Evolutionary conservation across 73 alveolate genomes (phyloP).

Genomic region (Blepharisma japonicum): DNA sequence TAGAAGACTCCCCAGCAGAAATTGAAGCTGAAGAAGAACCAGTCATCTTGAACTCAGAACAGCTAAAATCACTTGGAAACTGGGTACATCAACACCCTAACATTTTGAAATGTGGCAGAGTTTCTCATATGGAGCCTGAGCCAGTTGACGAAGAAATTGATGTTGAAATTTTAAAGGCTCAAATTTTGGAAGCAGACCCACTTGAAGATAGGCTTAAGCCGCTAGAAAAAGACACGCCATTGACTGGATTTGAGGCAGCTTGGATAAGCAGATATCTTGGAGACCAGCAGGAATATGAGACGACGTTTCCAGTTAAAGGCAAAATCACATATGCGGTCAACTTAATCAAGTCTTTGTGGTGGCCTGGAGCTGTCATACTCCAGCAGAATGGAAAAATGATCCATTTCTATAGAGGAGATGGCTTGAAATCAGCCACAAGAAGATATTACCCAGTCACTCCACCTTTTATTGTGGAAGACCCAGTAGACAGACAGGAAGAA

Average conservation of each 20-base stretch:
- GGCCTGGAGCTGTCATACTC: constrained; percentile 96
- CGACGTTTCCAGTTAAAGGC: constrained; percentile 66
- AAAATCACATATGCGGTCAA: constrained; percentile 72
- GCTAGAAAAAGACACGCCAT: constrained; percentile 50
- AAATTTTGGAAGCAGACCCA: constrained; percentile 51
- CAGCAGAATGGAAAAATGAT: constrained; percentile 65
- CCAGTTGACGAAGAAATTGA: constrained; percentile 47
- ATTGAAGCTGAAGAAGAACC: constrained; percentile 71
- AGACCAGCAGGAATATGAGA: constrained; percentile 65
- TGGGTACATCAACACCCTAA: constrained; percentile 85
- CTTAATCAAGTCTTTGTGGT: constrained; percentile 77
- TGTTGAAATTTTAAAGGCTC: constrained; percentile 64
- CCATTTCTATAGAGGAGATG: constrained; percentile 91
- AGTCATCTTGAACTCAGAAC: constrained; percentile 64
- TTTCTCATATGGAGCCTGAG: constrained; percentile 68
- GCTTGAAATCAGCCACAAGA: constrained; percentile 75
- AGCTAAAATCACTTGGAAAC: constrained; percentile 61
- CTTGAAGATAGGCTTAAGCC: constrained; percentile 46
- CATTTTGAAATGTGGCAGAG: constrained; percentile 75
- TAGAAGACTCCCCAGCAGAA: constrained; percentile 72
- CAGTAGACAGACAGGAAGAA: constrained; percentile 65
- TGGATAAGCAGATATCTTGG: constrained; percentile 76
- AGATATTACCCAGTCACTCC: constrained; percentile 74
- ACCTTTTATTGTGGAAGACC: constrained; percentile 65
- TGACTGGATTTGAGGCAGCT: constrained; percentile 50